These are phyloP conservation scores for Malus hybrid DNA, from an alignment of 331 rosid genomes.

Conservation along the genomic window DNA sequence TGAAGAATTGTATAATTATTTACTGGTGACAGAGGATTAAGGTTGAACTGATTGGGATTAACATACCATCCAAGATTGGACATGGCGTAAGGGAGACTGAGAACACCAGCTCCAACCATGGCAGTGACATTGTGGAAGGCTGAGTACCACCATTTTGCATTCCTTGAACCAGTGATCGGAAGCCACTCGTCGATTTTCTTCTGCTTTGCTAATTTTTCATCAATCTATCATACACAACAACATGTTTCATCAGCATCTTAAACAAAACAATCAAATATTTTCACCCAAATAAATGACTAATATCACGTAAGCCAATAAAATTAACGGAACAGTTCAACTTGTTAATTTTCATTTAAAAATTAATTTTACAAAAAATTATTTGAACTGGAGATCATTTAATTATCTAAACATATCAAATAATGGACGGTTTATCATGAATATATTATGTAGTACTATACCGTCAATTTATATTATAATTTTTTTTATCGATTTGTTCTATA, in stretches of 20 bases:
- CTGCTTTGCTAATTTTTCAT: conserved; percentile 18
- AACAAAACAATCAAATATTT: neutral
- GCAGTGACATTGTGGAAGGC: conserved; percentile 98
- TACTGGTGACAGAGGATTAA: neutral
- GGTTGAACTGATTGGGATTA: neutral
- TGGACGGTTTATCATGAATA: rapidly evolving
- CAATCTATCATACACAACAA: conserved; percentile 14
- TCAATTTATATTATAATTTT: no score
- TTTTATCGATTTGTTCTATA: no score
- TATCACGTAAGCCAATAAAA: neutral
- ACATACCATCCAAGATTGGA: conserved; percentile 56
- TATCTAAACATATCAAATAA: no score
- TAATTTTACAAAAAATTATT: no score
- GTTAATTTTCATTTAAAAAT: no score
- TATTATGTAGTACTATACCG: no score
- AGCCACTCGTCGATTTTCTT: conserved; percentile 86
- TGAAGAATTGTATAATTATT: neutral
- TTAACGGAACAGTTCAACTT: no score
- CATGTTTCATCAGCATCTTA: neutral
- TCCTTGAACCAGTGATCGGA: conserved; percentile 74
- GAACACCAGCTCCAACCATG: conserved; percentile 98
- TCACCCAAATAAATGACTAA: neutral
- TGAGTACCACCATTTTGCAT: conserved; percentile 97
- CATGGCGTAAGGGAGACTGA: conserved; percentile 94
- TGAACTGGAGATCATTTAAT: no score